Conservation (phyloP, 768 basidiomycete species). For the Amanita pallidorosea region DNA sequence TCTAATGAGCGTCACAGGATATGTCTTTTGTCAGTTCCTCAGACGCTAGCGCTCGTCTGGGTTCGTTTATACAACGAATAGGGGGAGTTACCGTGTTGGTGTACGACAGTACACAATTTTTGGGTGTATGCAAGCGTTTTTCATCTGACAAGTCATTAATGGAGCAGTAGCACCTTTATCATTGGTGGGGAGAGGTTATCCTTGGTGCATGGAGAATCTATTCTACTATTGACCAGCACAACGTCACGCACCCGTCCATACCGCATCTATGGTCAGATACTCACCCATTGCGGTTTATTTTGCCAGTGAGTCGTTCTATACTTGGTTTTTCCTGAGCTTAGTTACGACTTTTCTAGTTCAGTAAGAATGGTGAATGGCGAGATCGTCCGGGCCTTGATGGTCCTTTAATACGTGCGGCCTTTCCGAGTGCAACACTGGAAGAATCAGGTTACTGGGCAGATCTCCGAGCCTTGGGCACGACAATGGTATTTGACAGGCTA, state of each 20-base stretch:
- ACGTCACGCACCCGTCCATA: background rate
- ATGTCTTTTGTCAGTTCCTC: no score
- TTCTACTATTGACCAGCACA: slow-evolving; percentile 11
- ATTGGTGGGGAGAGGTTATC: slow-evolving; percentile 37
- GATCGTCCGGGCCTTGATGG: slow-evolving; percentile 52
- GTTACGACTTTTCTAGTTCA: slow-evolving; percentile 9
- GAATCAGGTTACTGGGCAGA: slow-evolving; percentile 53
- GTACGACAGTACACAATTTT: slow-evolving; percentile 16
- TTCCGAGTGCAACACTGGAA: slow-evolving; percentile 50
- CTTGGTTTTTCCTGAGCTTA: no score
- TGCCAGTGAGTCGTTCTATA: slow-evolving; percentile 16
- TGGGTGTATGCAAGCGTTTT: slow-evolving; percentile 11
- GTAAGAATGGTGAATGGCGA: slow-evolving; percentile 34
- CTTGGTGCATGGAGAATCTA: slow-evolving; percentile 31
- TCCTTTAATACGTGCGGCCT: slow-evolving; percentile 54
- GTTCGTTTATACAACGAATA: no score
- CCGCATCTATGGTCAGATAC: slow-evolving; percentile 2
- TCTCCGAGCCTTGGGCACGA: slow-evolving; percentile 29
- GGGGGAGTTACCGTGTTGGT: slow-evolving; percentile 8
- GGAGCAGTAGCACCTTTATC: slow-evolving; percentile 28
- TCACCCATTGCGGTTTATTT: slow-evolving; percentile 15
- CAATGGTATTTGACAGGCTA: slow-evolving; percentile 51
- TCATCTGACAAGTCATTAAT: background rate
- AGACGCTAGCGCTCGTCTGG: no score
- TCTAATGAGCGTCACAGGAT: no score